phyloP scores from a whole-genome alignment of 2,329 filamentous ascomycete species.

The Pezicula rhizophila region DNA sequence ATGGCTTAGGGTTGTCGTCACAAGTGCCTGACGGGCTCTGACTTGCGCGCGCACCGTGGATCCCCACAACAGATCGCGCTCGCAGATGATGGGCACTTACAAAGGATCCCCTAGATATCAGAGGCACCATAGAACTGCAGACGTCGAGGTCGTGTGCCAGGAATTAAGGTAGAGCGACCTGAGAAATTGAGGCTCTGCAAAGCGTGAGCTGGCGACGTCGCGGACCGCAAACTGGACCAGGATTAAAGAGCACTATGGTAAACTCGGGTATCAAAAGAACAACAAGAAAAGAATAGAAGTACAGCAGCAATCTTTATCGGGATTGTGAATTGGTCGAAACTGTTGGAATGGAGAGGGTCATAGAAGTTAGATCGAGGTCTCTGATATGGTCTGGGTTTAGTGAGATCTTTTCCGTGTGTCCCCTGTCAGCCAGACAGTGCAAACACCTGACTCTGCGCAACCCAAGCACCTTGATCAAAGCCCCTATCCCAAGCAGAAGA shows the following conservation, averaged over 20 bases:
- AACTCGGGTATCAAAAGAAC: conserved; percentile 25
- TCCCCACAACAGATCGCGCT: background rate
- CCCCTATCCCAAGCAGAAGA: too few species aligned
- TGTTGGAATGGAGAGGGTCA: background rate
- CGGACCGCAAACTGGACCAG: background rate
- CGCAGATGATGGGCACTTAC: conserved; percentile 12
- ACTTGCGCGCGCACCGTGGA: background rate
- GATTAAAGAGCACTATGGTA: background rate
- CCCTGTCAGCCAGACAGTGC: too few species aligned
- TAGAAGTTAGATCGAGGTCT: background rate
- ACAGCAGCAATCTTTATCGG: conserved; percentile 11
- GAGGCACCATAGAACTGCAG: conserved; percentile 16
- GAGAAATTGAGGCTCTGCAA: conserved; percentile 12
- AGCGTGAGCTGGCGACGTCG: conserved; percentile 12
- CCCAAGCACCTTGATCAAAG: too few species aligned
- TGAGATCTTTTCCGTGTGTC: background rate
- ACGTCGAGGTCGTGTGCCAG: conserved; percentile 4
- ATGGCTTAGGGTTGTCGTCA: background rate
- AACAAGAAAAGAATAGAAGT: conserved; percentile 20
- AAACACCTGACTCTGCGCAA: too few species aligned
- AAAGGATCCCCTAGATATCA: conserved; percentile 9
- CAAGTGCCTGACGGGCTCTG: conserved; percentile 11
- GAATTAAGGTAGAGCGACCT: conserved; percentile 5
- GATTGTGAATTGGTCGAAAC: conserved; percentile 10
- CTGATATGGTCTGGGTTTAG: conserved; percentile 1